phyloP scores from a whole-genome alignment of 169 alveolate genomes.

The Babesia bigemina region DNA sequence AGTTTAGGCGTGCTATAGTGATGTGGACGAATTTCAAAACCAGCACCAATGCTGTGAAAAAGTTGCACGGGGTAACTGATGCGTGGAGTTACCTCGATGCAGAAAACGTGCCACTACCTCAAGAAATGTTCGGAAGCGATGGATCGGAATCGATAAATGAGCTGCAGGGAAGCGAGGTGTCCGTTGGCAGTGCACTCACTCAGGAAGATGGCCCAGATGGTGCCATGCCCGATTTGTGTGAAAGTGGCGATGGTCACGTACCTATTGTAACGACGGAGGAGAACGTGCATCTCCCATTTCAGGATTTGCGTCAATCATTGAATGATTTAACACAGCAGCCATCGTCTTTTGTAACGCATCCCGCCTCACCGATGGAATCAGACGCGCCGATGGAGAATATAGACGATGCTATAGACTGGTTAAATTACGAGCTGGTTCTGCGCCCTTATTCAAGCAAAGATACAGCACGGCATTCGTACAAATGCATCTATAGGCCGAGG shows the following conservation, averaged over 20 bases:
- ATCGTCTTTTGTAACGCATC: background rate
- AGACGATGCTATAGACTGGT: constrained; percentile 5
- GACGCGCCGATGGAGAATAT: background rate
- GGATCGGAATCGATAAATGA: constrained; percentile 2
- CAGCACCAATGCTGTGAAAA: constrained; percentile 15
- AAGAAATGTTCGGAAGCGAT: constrained; percentile 12
- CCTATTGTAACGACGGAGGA: background rate
- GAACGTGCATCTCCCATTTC: background rate
- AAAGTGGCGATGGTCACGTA: too few relatives aligned
- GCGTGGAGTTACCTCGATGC: constrained; percentile 34
- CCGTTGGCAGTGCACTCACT: background rate
- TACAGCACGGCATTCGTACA: constrained; percentile 3
- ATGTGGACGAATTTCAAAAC: constrained; percentile 40
- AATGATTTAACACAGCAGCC: background rate
- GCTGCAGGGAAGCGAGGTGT: background rate
- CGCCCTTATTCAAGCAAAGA: constrained; percentile 15
- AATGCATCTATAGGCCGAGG: constrained; percentile 21
- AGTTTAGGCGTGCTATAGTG: constrained; percentile 13
- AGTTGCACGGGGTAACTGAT: constrained; percentile 28
- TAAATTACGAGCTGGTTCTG: constrained; percentile 28
- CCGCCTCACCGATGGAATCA: background rate
- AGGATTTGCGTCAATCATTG: too few relatives aligned
- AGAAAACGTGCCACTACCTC: constrained; percentile 24
- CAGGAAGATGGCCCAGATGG: background rate
- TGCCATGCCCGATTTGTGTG: too few relatives aligned